Conservation (phyloP, 2,329 filamentous ascomycete species). For the Penicillium concentricum region DNA sequence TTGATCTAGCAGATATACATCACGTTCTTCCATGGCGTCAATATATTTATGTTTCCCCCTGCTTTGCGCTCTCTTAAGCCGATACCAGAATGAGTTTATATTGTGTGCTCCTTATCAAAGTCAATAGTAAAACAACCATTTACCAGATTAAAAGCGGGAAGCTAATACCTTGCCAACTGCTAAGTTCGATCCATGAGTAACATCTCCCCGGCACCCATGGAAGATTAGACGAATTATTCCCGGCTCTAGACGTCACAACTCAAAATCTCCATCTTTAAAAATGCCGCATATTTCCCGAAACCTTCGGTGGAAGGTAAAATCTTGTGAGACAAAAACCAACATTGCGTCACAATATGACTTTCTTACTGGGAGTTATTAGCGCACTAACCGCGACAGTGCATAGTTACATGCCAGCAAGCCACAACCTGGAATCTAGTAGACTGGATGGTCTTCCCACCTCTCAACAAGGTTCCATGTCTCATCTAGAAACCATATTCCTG, state of each 20-base stretch:
- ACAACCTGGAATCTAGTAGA: background rate
- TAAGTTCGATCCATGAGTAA: background rate
- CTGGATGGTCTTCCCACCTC: background rate
- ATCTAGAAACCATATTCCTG: background rate
- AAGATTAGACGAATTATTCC: background rate
- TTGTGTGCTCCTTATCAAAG: too few relatives aligned
- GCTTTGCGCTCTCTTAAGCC: too few relatives aligned
- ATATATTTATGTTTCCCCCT: background rate
- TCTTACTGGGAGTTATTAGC: slow-evolving; percentile 4
- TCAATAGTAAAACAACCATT: background rate
- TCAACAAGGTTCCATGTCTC: background rate
- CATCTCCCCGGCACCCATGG: background rate
- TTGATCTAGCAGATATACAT: background rate
- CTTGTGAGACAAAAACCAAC: slow-evolving; percentile 9
- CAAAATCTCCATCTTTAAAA: background rate
- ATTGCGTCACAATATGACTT: background rate
- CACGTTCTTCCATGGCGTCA: background rate
- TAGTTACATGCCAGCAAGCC: slow-evolving; percentile 13
- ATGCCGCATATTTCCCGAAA: slow-evolving; percentile 12
- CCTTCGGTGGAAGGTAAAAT: slow-evolving; percentile 6
- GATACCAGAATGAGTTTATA: too few relatives aligned
- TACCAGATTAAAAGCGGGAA: background rate
- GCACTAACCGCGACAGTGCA: slow-evolving; percentile 12
- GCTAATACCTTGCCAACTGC: too few relatives aligned
- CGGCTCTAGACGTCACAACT: background rate